Evolutionary conservation across 2,329 filamentous ascomycete species (phyloP).

Genomic region (Talaromyces sp.): DNA sequence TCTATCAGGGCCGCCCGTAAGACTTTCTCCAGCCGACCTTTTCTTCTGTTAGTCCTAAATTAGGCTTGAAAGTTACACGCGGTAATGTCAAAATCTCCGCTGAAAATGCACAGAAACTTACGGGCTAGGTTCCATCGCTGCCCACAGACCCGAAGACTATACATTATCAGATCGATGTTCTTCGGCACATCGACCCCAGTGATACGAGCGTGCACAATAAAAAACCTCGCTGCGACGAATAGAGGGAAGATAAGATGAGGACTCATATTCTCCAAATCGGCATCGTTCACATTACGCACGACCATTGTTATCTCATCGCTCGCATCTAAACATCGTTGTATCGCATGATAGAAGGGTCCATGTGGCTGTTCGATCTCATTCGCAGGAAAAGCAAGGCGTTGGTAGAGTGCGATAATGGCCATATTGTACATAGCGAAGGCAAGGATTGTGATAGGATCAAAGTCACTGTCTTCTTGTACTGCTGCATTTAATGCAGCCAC

Average conservation of each 20-base stretch:
- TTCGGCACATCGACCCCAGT: background rate
- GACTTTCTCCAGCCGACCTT: background rate
- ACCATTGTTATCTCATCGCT: constrained; percentile 8
- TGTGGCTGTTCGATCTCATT: constrained; percentile 3
- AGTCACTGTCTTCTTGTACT: background rate
- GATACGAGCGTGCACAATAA: constrained; percentile 4
- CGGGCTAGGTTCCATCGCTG: constrained; percentile 6
- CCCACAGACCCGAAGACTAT: constrained; percentile 4
- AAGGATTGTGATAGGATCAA: constrained; percentile 3
- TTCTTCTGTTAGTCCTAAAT: background rate
- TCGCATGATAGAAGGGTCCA: constrained; percentile 1
- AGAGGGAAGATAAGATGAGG: constrained; percentile 9
- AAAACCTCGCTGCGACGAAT: constrained; percentile 7
- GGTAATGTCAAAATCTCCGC: background rate
- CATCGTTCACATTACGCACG: constrained; percentile 1
- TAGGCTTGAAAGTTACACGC: background rate
- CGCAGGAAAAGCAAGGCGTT: constrained; percentile 6
- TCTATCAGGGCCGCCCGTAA: background rate
- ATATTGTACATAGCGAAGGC: constrained; percentile 1
- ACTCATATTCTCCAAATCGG: constrained; percentile 1
- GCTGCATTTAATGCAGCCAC: background rate
- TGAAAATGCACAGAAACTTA: background rate
- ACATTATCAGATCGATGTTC: background rate
- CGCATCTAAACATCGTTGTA: constrained; percentile 6
- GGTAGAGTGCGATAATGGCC: constrained; percentile 1